Evolutionary conservation across 2,329 filamentous ascomycete species (phyloP).

Genomic region (Xylariaceae sp.): DNA sequence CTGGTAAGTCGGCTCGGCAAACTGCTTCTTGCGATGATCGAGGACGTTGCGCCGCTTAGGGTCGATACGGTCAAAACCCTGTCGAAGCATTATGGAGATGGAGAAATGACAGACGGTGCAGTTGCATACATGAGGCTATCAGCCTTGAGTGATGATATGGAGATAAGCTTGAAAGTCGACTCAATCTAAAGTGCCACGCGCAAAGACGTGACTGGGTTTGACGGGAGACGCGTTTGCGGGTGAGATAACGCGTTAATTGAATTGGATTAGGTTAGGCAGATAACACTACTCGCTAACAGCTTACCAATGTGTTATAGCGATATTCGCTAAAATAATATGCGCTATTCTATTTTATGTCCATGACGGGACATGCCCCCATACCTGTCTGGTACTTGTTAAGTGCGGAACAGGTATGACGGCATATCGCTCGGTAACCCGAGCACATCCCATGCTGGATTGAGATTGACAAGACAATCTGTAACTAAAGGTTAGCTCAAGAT

Average conservation of each 20-base stretch:
- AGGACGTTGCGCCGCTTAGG: conserved; percentile 71
- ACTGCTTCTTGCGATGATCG: conserved; percentile 81
- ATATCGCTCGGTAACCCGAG: no score
- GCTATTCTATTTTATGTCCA: background rate
- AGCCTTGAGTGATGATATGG: background rate
- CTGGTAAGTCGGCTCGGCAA: conserved; percentile 70
- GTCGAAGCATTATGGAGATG: conserved; percentile 27
- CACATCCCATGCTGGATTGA: no score
- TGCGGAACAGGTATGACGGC: no score
- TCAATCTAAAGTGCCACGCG: background rate
- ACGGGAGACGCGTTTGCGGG: conserved; percentile 22
- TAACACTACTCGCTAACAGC: background rate
- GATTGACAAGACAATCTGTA: no score
- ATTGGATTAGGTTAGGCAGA: conserved; percentile 14
- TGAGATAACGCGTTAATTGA: conserved; percentile 19
- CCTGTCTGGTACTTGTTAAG: no score
- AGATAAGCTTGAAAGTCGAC: background rate
- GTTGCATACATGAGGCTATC: background rate
- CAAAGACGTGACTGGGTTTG: conserved; percentile 16
- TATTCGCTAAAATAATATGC: background rate
- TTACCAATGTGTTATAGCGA: no score
- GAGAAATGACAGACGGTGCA: background rate
- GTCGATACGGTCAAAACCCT: conserved; percentile 46
- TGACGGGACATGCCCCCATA: background rate
- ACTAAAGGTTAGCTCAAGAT: no score